Evolutionary conservation across 176 grass and related monocot species (phyloP), one percentile per base, ranked within the genome.

Genomic region (Triticum turgidum): DNA sequence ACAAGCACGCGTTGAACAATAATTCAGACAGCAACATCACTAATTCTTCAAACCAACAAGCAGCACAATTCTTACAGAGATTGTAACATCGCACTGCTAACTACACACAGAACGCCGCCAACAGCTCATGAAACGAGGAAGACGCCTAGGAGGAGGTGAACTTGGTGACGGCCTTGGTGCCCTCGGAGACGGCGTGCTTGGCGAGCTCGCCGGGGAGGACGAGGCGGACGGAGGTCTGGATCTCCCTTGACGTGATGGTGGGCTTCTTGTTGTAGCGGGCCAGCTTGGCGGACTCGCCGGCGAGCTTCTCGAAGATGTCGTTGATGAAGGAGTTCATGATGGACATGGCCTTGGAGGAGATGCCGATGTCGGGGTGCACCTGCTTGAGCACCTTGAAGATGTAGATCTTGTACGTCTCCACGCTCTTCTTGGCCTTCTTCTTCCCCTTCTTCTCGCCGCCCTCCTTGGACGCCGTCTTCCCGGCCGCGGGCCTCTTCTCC

Each of bases 291-390:
- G 86, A 83, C 73, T 94, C 89, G 25, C 64, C 33, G 5, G 89
- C 89, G 7, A 97, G 84, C 87, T 97, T 97, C 91, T 97, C 91
- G 76, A 94, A 97, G 44, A 97, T 94, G 62, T 97, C 92, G 85
- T 97, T 94, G 88, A 94, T 94, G 83, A 97, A 97, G 33, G 91
- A 95, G 82, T 97, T 97, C 95, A 95, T 97, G 85, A 95, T 97
- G 80, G 88, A 87, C 95, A 98, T 98, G 83, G 93, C 95, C 91
- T 98, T 98, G 91, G 91, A 93, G 18, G 93, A 95, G 89, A 98
- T 90, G 35, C 87, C 95, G 38, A 98, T 93, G 93, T 98, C 91
- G 0, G 93, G 91, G 80, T 98, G 91, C 58, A 98, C 95, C 89
- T 98, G 93, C 87, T 98, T 98, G 1, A 98, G 89, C 21, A 98